These are phyloP conservation scores for Leccinum olivaceopallidum DNA, from an alignment of 768 basidiomycete genomes.

Conservation along the genomic window DNA sequence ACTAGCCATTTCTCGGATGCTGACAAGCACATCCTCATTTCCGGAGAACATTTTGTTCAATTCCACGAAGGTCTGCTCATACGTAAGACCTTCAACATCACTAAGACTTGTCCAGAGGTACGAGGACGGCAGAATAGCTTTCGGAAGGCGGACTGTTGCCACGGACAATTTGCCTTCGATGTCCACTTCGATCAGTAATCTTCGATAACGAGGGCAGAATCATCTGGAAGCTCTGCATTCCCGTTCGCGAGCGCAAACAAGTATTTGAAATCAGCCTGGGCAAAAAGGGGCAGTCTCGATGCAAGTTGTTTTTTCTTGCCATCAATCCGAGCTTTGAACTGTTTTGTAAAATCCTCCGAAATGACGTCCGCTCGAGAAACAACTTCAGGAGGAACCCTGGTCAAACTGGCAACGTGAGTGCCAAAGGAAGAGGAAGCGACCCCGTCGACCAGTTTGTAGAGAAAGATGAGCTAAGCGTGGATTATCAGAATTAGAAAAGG, in stretches of 20 bases:
- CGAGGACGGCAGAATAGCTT: too few species aligned
- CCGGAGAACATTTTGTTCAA: too few species aligned
- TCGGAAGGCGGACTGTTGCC: conserved; percentile 1
- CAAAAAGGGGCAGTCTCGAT: conserved; percentile 68
- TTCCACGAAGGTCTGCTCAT: too few species aligned
- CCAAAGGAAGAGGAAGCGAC: conserved; percentile 89
- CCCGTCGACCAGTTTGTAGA: conserved; percentile 91
- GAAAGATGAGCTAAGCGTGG: conserved; percentile 72
- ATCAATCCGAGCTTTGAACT: conserved; percentile 82
- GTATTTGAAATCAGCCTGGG: conserved; percentile 90
- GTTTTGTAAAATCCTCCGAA: conserved; percentile 81
- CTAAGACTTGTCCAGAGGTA: too few species aligned
- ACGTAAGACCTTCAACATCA: too few species aligned
- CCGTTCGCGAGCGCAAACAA: conserved; percentile 64
- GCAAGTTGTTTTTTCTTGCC: conserved; percentile 51
- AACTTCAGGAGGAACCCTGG: conserved; percentile 84
- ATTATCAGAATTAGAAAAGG: not conserved
- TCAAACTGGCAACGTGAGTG: conserved; percentile 92
- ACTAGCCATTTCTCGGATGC: too few species aligned
- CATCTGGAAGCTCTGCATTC: conserved; percentile 47
- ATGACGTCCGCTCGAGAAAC: conserved; percentile 87
- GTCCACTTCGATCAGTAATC: not conserved
- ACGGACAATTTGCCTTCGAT: too few species aligned
- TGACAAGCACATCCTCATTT: too few species aligned
- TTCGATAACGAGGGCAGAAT: conserved; percentile 30